phyloP scores from a whole-genome alignment of 2,329 filamentous ascomycete genomes.

The Exophiala sp. region DNA sequence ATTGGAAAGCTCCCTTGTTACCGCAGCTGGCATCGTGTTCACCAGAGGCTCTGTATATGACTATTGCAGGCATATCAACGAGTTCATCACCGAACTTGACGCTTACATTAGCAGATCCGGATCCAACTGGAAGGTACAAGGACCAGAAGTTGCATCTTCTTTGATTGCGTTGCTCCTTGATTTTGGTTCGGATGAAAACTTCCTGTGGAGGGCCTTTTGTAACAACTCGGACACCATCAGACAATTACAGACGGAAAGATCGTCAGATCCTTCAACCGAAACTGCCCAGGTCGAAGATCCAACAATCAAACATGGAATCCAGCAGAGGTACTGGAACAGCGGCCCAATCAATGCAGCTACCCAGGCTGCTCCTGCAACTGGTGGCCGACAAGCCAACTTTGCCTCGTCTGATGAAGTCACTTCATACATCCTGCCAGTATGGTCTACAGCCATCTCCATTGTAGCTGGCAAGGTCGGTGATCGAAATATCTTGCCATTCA shows the following conservation, averaged over 20 bases:
- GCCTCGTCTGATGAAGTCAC: constrained; percentile 30
- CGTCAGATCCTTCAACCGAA: background rate
- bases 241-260: constrained; percentile 4
- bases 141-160: constrained; percentile 52
- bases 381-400: constrained; percentile 27
- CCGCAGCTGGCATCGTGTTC: constrained; percentile 52
- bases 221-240: constrained; percentile 14
- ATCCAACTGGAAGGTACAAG: constrained; percentile 51
- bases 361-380: constrained; percentile 10
- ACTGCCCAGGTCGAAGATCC: constrained; percentile 9
- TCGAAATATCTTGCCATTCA: constrained; percentile 51
- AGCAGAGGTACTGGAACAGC: constrained; percentile 26
- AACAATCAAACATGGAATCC: constrained; percentile 13
- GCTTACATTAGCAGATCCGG: constrained; percentile 47
- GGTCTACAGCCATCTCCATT: constrained; percentile 41
- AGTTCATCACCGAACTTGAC: constrained; percentile 46
- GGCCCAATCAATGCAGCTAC: constrained; percentile 1
- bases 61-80: constrained; percentile 38
- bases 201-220: constrained; percentile 32
- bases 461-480: constrained; percentile 48
- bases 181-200: constrained; percentile 46
- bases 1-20: constrained; percentile 51
- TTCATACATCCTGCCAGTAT: constrained; percentile 38
- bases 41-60: constrained; percentile 33
- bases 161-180: constrained; percentile 56